Evolutionary conservation across 2,329 filamentous ascomycete species (phyloP).

Genomic region (Botrytis porri): DNA sequence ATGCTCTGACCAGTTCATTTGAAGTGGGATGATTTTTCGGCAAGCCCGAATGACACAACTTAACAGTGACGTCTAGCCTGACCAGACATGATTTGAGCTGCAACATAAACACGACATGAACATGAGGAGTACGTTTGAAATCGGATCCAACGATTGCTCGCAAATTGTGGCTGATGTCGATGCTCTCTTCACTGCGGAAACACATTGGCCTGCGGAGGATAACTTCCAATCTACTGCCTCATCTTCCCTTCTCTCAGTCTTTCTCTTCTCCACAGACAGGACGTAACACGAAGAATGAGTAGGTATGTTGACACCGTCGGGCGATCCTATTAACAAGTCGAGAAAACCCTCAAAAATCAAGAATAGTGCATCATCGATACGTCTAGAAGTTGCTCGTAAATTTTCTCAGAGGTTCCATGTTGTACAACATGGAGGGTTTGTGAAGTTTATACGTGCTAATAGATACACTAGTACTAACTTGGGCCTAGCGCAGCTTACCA

Average conservation of each 20-base stretch:
- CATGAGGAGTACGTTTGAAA: not conserved
- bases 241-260: not conserved
- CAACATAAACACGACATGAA: not conserved
- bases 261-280: too few species aligned
- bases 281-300: not conserved
- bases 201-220: not conserved
- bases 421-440: not conserved
- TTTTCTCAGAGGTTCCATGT: not conserved
- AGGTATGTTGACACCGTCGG: not conserved
- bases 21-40: not conserved
- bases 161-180: not conserved
- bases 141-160: not conserved
- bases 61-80: not conserved
- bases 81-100: not conserved
- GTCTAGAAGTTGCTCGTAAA: not conserved
- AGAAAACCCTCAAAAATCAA: not conserved
- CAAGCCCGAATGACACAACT: not conserved
- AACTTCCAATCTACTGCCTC: not conserved
- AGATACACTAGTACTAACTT: not conserved
- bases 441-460: not conserved
- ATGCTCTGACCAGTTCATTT: not conserved
- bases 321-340: accelerated
- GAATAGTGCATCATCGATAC: not conserved
- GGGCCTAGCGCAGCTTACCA: not conserved
- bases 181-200: not conserved